Base-by-base conservation (phyloP, 2,329 filamentous ascomycete species). In the Verticillium nubilum region DNA sequence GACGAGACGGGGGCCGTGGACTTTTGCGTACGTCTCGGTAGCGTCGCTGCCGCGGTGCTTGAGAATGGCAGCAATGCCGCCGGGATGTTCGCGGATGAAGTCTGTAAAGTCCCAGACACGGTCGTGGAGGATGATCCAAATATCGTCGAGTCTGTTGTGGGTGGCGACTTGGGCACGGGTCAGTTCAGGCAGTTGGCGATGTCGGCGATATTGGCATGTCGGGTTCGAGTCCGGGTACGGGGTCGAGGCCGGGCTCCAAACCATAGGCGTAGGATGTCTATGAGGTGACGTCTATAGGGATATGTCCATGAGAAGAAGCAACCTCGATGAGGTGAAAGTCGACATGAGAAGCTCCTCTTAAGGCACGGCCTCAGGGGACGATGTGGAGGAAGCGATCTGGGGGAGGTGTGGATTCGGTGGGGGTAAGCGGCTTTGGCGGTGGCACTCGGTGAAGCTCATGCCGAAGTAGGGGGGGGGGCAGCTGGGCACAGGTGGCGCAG, bases 121-220 rank as follows among this genome's bases (percentile, higher is more conserved):
- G 57, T 80, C 80, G 67, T 89, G 80, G 47, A 90, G 80, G 31
- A 89, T 85, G 62, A 89, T 80, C 87, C 87, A 90, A 67, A 83
- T 78, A 66, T 85, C 79, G 35, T 77, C 69, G 7, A 76, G 71
- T 1, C 70, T 74, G 50, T 73, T 76, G 67, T 85, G 82, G 50
- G 68, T 67, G 3, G 74, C 74, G 60, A 85, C 71, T 60, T 83
- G 74, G 54, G 74, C 65, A 9, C 70, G 67, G 23, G 77, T 76
- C 27, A 83, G 35, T n/a, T n/a, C n/a, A n/a, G 42, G 19, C 54
- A 13, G 70, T 52, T 13, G 56, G n/a, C n/a, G n/a, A n/a, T n/a
- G n/a, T n/a, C n/a, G n/a, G n/a, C n/a, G n/a, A n/a, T n/a, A n/a
- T n/a, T n/a, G n/a, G n/a, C n/a, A n/a, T n/a, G n/a, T n/a, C n/a